These are phyloP conservation scores for Giardia muris DNA, from an alignment of 208 protist genomes.

Conservation along the genomic window DNA sequence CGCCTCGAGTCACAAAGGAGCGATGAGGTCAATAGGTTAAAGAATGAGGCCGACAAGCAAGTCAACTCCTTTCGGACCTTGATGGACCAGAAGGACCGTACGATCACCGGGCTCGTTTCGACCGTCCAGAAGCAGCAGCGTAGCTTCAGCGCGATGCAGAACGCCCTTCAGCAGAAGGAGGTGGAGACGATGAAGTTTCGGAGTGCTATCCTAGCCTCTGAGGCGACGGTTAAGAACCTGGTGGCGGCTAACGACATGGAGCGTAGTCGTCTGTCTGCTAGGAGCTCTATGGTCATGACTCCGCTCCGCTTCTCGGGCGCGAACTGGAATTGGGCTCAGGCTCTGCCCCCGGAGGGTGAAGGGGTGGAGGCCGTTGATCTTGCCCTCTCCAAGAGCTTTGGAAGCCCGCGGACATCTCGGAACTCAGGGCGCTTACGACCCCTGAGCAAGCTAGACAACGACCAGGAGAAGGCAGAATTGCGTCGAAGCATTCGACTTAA, in stretches of 20 bases:
- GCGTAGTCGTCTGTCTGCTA: background rate
- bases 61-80: no score
- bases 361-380: background rate
- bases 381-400: background rate
- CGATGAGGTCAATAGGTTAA: no score
- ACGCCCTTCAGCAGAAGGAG: background rate
- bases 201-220: background rate
- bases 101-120: background rate
- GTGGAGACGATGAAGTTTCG: background rate
- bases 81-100: background rate
- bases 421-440: background rate
- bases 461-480: background rate
- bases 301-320: background rate
- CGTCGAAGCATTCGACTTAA: background rate
- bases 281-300: background rate
- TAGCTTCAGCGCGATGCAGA: background rate
- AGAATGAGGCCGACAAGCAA: no score
- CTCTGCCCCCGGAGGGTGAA: background rate
- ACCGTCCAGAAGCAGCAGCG: background rate
- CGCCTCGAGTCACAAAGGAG: no score
- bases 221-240: constrained; percentile 1
- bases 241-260: background rate
- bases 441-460: background rate
- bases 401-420: no score
- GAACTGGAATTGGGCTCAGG: background rate